Base-by-base conservation (phyloP, 306 rosid species). In the Cajanus cajan region DNA sequence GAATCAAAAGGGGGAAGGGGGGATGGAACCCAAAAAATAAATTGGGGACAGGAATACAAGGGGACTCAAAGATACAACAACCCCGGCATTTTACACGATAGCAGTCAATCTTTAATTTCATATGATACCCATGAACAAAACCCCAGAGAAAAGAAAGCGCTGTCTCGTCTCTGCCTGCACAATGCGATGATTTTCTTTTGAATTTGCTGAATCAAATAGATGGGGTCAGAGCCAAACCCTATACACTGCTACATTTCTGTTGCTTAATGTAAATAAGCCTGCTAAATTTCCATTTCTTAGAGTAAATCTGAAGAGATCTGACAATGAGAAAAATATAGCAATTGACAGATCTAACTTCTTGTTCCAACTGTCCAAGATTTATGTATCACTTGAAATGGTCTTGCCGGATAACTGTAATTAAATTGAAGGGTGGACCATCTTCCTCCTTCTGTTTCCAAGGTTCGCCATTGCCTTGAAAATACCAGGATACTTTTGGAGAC, bases 401-500 rank as follows among this genome's bases (percentile, higher is more conserved):
- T 82, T 73, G 94, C 84, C 75, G 85, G 58, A 90, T 84, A 55
- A 87, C 76, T 19, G 85, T 85, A 44, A 91, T 78, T 63, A 89
- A 80, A 75, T 84, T 86, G 24, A 93, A 86, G 78, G 88, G 61
- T 11, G 85, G 34, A 43, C 81, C 88, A 18, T 85, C 97, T 63
- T 90, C 96, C 19, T 89, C 95, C 77, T 86, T 87, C 74, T 80
- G 92, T 80, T 89, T 92, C 97, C 96, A 84, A 63, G 86, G 43
- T 76, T 92, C 96, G 13, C 87, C 79, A 8, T 81, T 86, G 74
- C 86, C 87, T 79, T 85, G 93, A 71, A 88, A 72, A 84, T 80
- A 92, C 96, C 96, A 89, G 1, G 96, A 89, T 74, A 89, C 96
- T 83, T 88, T 87, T 14, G 97, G 96, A 76, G 97, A 92, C 80